Conservation (phyloP, 2,329 filamentous ascomycete genomes). For the Colletotrichum australisinense region DNA sequence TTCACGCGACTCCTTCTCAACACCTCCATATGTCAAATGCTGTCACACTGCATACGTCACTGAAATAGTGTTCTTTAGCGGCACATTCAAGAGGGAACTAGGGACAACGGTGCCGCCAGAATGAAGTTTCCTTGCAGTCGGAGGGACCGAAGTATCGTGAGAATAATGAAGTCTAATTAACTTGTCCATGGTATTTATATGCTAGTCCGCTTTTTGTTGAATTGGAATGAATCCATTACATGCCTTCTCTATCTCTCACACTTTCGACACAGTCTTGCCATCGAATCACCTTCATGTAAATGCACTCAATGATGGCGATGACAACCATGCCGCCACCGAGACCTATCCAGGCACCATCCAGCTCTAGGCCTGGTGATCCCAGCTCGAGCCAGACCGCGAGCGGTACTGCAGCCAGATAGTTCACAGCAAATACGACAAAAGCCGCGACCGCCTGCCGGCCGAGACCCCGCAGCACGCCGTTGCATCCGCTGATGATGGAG, state of each 20-base stretch:
- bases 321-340: conserved; percentile 47
- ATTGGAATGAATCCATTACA: neutral
- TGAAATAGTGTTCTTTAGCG: neutral
- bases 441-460: conserved; percentile 51
- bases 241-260: conserved; percentile 43
- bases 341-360: conserved; percentile 50
- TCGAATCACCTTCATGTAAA: conserved; percentile 44
- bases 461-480: conserved; percentile 52
- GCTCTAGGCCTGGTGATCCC: conserved; percentile 42
- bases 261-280: conserved; percentile 47
- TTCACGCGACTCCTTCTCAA: neutral
- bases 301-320: conserved; percentile 44
- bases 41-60: neutral
- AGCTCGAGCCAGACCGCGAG: conserved; percentile 52
- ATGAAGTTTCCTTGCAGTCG: neutral
- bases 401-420: conserved; percentile 52
- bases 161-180: neutral
- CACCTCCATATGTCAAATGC: neutral
- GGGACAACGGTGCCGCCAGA: neutral
- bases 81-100: neutral
- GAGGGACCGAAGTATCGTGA: neutral
- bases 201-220: neutral
- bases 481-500: conserved; percentile 48
- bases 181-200: conserved; percentile 3
- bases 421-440: conserved; percentile 48